Conservation (phyloP, 257 asterid species). For the Solanum bukasovii region DNA sequence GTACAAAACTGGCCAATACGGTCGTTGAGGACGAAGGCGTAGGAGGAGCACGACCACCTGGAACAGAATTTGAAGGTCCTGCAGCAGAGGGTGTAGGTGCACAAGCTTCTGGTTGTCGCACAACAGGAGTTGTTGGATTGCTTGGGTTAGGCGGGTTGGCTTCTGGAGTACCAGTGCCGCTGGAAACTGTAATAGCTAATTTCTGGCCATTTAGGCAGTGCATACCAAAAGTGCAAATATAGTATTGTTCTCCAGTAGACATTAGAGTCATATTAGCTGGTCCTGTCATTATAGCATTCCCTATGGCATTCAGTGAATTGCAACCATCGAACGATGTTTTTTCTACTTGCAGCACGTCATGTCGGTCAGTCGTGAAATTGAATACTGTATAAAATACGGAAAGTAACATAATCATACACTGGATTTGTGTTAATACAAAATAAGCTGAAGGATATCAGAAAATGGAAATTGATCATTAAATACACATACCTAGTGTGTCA, state of each 20-base stretch:
- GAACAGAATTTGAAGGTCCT: background rate
- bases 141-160: conserved; percentile 1
- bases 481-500: conserved; percentile 17
- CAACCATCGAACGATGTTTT: conserved; percentile 8
- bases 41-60: background rate
- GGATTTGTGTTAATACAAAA: background rate
- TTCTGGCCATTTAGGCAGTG: conserved; percentile 15
- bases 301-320: background rate
- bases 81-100: conserved; percentile 4
- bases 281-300: background rate
- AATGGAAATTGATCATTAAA: background rate
- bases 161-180: background rate
- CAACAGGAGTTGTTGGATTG: background rate
- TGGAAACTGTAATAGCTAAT: conserved; percentile 8
- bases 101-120: conserved; percentile 14
- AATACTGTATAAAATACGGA: background rate
- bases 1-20: background rate
- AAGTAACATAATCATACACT: background rate
- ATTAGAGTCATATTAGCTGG: conserved; percentile 7
- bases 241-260: conserved; percentile 9
- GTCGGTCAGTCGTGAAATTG: background rate
- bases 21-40: background rate
- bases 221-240: conserved; percentile 7
- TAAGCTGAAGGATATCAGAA: background rate
- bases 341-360: conserved; percentile 5